Evolutionary conservation across 2,329 filamentous ascomycete species (phyloP).

Genomic region (Fusarium aywerte): DNA sequence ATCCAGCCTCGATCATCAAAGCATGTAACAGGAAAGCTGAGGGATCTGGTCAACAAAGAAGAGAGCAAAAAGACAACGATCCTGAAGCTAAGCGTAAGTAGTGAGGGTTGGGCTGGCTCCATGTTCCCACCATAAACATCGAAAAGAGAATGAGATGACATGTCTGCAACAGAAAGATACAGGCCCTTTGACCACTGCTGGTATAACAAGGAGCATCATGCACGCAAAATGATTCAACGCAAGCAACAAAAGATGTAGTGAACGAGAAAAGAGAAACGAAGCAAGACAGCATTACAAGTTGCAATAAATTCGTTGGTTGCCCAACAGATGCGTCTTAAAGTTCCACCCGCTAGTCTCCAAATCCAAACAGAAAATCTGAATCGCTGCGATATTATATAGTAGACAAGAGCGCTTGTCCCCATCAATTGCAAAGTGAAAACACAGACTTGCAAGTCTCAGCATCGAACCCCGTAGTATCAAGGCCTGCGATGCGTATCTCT

Average conservation of each 20-base stretch:
- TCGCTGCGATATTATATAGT: conserved; percentile 41
- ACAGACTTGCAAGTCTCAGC: conserved; percentile 12
- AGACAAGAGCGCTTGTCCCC: conserved; percentile 24
- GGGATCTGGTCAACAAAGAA: conserved; percentile 5
- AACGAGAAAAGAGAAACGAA: conserved; percentile 23
- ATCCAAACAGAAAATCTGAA: conserved; percentile 33
- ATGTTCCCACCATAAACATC: conserved; percentile 5
- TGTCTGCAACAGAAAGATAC: conserved; percentile 28
- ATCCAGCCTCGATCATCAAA: conserved; percentile 11
- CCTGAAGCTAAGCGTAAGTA: conserved; percentile 22
- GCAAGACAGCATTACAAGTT: conserved; percentile 22
- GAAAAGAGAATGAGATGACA: conserved; percentile 15
- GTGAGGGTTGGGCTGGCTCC: conserved; percentile 22
- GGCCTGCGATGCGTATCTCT: conserved; percentile 41
- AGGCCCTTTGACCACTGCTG: conserved; percentile 27
- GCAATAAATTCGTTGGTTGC: conserved; percentile 42
- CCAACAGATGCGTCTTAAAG: conserved; percentile 47
- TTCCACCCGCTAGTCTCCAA: conserved; percentile 40
- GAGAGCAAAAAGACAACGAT: conserved; percentile 11
- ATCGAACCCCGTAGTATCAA: conserved; percentile 33
- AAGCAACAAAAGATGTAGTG: conserved; percentile 19
- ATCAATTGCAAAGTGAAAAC: neutral
- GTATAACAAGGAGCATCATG: conserved; percentile 15
- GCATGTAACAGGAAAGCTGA: conserved; percentile 3
- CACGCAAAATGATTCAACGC: conserved; percentile 35